Conservation (phyloP, 768 basidiomycete genomes). For the Ramaria rubella region DNA sequence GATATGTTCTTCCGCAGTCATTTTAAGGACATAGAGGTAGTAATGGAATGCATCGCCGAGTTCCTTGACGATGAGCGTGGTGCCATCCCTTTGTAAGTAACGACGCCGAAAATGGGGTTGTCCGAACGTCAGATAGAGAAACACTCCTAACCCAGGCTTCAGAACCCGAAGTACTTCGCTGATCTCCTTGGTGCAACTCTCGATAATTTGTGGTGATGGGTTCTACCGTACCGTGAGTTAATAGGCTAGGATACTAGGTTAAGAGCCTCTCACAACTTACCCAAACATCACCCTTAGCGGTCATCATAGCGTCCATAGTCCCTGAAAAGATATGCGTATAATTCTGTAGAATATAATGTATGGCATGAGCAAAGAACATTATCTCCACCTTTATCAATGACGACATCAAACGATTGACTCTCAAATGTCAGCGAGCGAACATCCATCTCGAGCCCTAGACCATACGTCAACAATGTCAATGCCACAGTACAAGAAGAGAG, state of each 20-base stretch:
- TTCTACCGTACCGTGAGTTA: constrained; percentile 50
- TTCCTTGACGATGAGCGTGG: constrained; percentile 58
- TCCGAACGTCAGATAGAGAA: constrained; percentile 81
- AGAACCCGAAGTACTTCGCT: constrained; percentile 73
- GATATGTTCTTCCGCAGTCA: not conserved
- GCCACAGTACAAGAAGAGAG: not conserved
- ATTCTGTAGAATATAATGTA: not conserved
- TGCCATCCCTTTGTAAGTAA: constrained; percentile 50
- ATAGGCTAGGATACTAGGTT: not conserved
- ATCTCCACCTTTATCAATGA: constrained; percentile 67
- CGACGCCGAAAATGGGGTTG: constrained; percentile 82
- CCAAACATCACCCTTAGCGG: constrained; percentile 77
- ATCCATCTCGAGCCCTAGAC: constrained; percentile 78
- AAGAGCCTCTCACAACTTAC: constrained; percentile 30
- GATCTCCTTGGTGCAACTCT: constrained; percentile 70
- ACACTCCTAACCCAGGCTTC: constrained; percentile 46
- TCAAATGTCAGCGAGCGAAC: constrained; percentile 62
- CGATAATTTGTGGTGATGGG: constrained; percentile 63
- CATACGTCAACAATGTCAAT: not conserved
- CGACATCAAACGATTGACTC: constrained; percentile 62
- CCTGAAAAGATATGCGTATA: constrained; percentile 27
- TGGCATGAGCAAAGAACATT: not conserved
- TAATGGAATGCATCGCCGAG: constrained; percentile 82
- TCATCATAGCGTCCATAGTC: constrained; percentile 90
- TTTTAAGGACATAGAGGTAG: constrained; percentile 65